Base-by-base conservation (phyloP, 164 flowering plant species). In the Dillenia suffruticosa region DNA sequence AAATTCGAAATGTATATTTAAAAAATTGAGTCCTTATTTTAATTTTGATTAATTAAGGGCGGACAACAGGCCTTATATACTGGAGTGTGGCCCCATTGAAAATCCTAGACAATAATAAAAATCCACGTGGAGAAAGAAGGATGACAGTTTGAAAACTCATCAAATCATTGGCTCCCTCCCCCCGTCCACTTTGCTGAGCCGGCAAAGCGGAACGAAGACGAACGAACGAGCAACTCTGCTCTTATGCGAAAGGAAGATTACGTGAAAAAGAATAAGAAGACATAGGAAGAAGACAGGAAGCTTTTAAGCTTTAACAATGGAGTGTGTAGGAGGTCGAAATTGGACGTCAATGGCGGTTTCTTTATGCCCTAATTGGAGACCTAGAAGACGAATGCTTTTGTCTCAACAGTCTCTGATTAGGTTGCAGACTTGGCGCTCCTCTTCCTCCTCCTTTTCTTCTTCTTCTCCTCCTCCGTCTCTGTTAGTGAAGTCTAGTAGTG, bases 271-370 rank as follows among this genome's bases (percentile, higher is more conserved):
- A 5, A 32, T 32, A 32, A 32, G 40, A 32, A 5, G 40, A 32
- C 40, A 32, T 4, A 32, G 40, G 6, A 32, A 32, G 40, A 32
- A 32, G 40, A 32, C 40, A 32, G 40, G 5, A 32, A 32, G 40
- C 40, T 32, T 32, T 32, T 32, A 32, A 2, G 9, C 16, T 10
- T 14, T 58, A 54, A 9, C 19, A 24, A 81, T 87, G 89, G 89
- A 83, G 75, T 77, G 82, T 51, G 53, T 79, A 52, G 77, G 81
- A 69, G 82, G 72, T 54, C 68, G 77, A 12, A 80, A 76, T 55
- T 59, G 73, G 17, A 74, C 79, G 8, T 67, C 81, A 77, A 77
- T 83, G 84, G 77, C 81, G 49, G 77, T 70, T 0, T 69, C 77
- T 22, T 52, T 69, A 47, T 69, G 54, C 56, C 66, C 74, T 24